Evolutionary conservation across 2,329 filamentous ascomycete species (phyloP), one percentile per base, ranked within the genome.

Genomic region (Epichloe uncinata): DNA sequence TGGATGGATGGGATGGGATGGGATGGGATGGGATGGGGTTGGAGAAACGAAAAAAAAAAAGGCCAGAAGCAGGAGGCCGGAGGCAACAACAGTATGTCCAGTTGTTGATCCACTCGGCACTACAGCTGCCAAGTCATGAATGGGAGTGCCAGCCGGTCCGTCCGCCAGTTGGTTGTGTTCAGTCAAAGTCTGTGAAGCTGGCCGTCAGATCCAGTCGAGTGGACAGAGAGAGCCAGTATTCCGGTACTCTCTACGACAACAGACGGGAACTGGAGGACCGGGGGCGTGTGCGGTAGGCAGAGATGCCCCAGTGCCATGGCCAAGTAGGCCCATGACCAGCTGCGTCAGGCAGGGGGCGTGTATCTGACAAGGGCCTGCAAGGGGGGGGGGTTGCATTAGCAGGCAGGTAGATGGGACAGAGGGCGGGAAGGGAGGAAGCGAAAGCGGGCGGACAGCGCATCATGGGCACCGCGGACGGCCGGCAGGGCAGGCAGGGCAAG

Each of bases 361-460:
- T 3, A 9, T 18, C 45, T 33, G 18, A 3, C 5, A 4, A 4
- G 35, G 18, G 35, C 15, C 18, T 22, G 18, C 0, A 4, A 8
- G 12, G 22, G 20, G 4, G 4, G 5, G 22, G 48, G 13, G 43
- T 45, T 16, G 36, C 30, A 41, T 41, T 42, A 41, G 42, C 38
- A 41, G 45, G 42, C 47, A 50, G 53, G 49, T 55, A 50, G 50
- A 52, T 51, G 42, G 42, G 18, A 42, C 36, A 20, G 41, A 45
- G 44, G 33, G 37, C 45, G 50, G 47, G 49, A 36, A 52, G 48
- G 43, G 49, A 40, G 37, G 48, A 47, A 47, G 45, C 45, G 45
- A 47, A 36, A 40, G 18, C 45, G 45, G 43, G 45, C 45, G 45
- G 45, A 46, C 45, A 38, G 35, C 45, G 35, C 45, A 46, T 46